These are phyloP conservation scores for Blastocystis sp. DNA, from an alignment of 352 stramenopile genomes.

Conservation along the genomic window DNA sequence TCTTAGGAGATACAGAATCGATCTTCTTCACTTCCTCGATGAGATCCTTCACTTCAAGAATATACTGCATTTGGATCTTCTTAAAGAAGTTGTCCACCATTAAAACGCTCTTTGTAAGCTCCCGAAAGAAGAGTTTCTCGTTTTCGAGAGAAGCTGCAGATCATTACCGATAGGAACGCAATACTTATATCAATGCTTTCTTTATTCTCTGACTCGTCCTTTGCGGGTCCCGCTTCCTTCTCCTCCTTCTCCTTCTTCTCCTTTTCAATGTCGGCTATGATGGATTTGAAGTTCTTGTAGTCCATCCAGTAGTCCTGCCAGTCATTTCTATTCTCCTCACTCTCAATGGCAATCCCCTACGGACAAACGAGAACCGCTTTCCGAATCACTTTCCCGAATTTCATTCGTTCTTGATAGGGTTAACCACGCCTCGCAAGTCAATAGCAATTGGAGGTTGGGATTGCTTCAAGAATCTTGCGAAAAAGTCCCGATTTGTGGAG, in stretches of 20 bases:
- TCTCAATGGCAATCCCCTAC: slow-evolving; percentile 15
- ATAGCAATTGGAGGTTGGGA: too few species aligned
- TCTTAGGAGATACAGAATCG: slow-evolving; percentile 1
- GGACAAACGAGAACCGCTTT: slow-evolving; percentile 54
- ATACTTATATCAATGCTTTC: slow-evolving; percentile 59
- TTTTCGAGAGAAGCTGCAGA: slow-evolving; percentile 52
- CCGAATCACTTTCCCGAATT: slow-evolving; percentile 68
- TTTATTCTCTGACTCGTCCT: slow-evolving; percentile 1
- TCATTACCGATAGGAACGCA: background rate
- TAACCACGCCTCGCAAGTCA: too few species aligned
- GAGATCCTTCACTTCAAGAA: slow-evolving; percentile 56
- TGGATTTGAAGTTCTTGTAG: slow-evolving; percentile 69
- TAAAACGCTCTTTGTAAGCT: slow-evolving; percentile 62
- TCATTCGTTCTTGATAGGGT: background rate
- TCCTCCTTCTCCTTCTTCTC: slow-evolving; percentile 63
- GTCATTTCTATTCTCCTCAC: slow-evolving; percentile 27
- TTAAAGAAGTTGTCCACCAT: slow-evolving; percentile 66
- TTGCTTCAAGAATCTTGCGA: too few species aligned
- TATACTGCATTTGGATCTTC: slow-evolving; percentile 64
- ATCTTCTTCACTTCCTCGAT: slow-evolving; percentile 65
- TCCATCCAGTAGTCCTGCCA: slow-evolving; percentile 68
- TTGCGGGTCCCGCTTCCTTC: slow-evolving; percentile 18
- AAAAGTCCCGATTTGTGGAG: too few species aligned
- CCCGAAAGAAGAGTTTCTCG: slow-evolving; percentile 63
- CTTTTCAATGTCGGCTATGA: slow-evolving; percentile 65